These are phyloP conservation scores for Gloeopeniophorella convolvens DNA, from an alignment of 768 basidiomycete species.

Conservation along the genomic window DNA sequence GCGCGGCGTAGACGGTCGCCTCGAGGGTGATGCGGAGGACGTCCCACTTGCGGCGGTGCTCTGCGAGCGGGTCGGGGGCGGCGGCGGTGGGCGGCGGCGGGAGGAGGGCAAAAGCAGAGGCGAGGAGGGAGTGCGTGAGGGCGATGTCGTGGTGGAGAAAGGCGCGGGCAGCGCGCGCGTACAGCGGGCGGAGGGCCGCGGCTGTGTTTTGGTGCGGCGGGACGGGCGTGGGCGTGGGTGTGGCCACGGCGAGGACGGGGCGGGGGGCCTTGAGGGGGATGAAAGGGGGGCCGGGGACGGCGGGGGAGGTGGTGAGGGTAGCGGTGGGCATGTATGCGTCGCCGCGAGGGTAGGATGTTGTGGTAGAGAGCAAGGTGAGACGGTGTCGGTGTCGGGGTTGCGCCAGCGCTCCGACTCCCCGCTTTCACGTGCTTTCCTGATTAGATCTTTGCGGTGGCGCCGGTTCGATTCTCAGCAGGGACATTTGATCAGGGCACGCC, in stretches of 20 bases:
- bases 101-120: conserved; percentile 62
- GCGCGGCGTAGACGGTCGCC: conserved; percentile 59
- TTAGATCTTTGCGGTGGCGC: too few species aligned
- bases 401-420: too few species aligned
- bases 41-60: conserved; percentile 74
- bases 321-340: conserved; percentile 18
- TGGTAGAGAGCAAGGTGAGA: background rate
- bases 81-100: conserved; percentile 32
- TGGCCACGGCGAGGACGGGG: background rate
- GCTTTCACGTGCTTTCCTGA: too few species aligned
- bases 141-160: conserved; percentile 69
- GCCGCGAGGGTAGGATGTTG: background rate
- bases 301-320: conserved; percentile 12
- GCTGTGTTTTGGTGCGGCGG: conserved; percentile 27
- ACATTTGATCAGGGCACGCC: too few species aligned
- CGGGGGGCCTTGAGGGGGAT: conserved; percentile 7
- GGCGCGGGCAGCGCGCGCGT: conserved; percentile 70
- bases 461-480: too few species aligned
- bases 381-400: too few species aligned
- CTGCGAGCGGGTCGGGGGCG: conserved; percentile 36
- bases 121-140: conserved; percentile 59
- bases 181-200: conserved; percentile 61
- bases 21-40: conserved; percentile 81
- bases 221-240: background rate
- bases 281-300: background rate